These are phyloP conservation scores for Dothistroma septosporum DNA, from an alignment of 2,329 filamentous ascomycete species.

Conservation along the genomic window DNA sequence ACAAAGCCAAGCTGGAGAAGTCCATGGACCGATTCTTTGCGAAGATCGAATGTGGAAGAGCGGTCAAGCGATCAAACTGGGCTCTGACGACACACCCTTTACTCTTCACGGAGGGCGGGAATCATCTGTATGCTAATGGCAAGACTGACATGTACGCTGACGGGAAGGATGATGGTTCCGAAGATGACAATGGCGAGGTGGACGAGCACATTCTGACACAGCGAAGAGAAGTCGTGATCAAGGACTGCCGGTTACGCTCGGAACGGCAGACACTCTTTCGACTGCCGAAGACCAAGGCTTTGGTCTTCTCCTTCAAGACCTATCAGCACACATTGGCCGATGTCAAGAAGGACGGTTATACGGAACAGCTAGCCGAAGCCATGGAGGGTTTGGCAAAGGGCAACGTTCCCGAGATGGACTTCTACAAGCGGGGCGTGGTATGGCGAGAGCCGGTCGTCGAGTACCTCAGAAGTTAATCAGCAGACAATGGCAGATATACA, in stretches of 20 bases:
- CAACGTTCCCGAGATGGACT: constrained; percentile 54
- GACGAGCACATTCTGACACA: constrained; percentile 25
- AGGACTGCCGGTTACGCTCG: constrained; percentile 48
- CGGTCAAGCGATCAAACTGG: constrained; percentile 57
- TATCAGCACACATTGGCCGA: constrained; percentile 55
- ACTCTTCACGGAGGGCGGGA: constrained; percentile 41
- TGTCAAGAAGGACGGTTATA: constrained; percentile 55
- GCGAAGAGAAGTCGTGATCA: constrained; percentile 34
- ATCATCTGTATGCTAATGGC: constrained; percentile 40
- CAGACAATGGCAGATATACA: neutral
- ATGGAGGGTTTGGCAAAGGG: constrained; percentile 58
- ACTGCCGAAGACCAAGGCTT: constrained; percentile 49
- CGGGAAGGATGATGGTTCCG: neutral
- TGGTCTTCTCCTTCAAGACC: constrained; percentile 62
- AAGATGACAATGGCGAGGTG: constrained; percentile 19
- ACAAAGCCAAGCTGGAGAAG: constrained; percentile 52
- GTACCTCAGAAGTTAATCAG: constrained; percentile 39
- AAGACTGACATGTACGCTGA: constrained; percentile 25
- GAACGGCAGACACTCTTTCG: constrained; percentile 62
- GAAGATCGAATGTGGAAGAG: constrained; percentile 49
- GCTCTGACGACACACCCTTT: constrained; percentile 41
- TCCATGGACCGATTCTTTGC: constrained; percentile 62
- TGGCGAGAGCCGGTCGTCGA: constrained; percentile 55
- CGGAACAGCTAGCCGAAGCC: constrained; percentile 51
- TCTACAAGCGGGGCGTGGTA: constrained; percentile 55